Base-by-base conservation (phyloP, 73 alveolate genomes). In the Paramecium primaurelia region DNA sequence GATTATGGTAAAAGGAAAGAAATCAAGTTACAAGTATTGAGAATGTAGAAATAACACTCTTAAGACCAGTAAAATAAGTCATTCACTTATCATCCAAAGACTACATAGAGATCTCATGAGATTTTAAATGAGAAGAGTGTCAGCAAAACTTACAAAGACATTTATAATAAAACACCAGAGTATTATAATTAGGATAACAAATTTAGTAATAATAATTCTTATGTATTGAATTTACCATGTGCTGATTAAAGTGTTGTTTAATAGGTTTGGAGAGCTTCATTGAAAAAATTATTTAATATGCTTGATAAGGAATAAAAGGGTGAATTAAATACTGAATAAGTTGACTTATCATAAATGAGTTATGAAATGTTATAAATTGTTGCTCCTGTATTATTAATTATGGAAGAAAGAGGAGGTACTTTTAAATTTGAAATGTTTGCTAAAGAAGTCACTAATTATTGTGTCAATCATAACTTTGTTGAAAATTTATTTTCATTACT, bases 391-490 rank as follows among this genome's bases (percentile, higher is more conserved):
- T 36, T 80, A 6, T 6, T 80, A 8, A 44, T 32, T 3, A 80
- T 80, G 75, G 75, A 42, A 26, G 91, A 80, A 36, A 80, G 58
- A 32, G 77, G 75, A 14, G 47, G 54, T 1, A 47, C 51, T 38
- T 42, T 45, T 20, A 47, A 22, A 42, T 45, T 45, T 14, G 91
- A 80, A 9, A 20, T 38, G 20, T 80, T 80, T 80, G 71, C 71
- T 25, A 40, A 22, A 9, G 44, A 40, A 18, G 91, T 80, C 32
- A 80, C 91, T 1, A 26, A 80, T 25, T 80, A 45, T 26, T 80
- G 91, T 47, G 47, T 80, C 2, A 80, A 80, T 5, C 91, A 80
- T 16, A 80, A 80, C 36, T 80, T 80, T 80, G 73, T 80, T 45
- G 91, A 80, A 44, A 44, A 45, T 80, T 26, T 80, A 26, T 80